A percentile compares a stretch with the other conserved stretches of the same genome.
phyloP scores from a whole-genome alignment of 768 basidiomycete species.

The Grammothele lineata region DNA sequence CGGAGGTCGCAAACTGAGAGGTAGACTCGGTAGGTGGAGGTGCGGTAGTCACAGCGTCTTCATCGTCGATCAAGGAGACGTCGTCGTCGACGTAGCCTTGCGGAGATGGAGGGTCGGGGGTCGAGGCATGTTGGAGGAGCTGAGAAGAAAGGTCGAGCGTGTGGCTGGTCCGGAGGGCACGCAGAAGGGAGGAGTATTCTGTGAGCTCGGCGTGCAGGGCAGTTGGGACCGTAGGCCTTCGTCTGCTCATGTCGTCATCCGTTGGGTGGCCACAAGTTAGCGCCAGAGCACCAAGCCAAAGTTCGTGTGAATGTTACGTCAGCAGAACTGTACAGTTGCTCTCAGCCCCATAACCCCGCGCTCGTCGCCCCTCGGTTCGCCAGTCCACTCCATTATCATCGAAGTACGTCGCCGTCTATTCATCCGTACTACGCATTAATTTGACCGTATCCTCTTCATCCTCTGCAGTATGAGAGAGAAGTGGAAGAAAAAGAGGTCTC shows the following conservation, averaged over 20 bases:
- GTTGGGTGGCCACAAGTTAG: too few species aligned
- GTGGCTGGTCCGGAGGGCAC: constrained; percentile 54
- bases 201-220: constrained; percentile 60
- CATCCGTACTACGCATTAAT: neutral
- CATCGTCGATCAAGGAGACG: constrained; percentile 19
- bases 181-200: constrained; percentile 63
- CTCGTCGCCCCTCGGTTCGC: constrained; percentile 9
- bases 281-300: neutral
- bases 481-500: constrained; percentile 95
- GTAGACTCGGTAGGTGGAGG: constrained; percentile 7
- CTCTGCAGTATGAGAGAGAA: constrained; percentile 83
- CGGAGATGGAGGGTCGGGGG: neutral
- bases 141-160: constrained; percentile 57
- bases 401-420: constrained; percentile 8
- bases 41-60: constrained; percentile 21
- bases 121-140: constrained; percentile 30
- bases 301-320: constrained; percentile 19
- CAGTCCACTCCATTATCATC: constrained; percentile 17
- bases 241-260: constrained; percentile 30
- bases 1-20: neutral
- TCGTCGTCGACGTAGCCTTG: constrained; percentile 5
- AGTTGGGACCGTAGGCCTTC: constrained; percentile 40
- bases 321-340: constrained; percentile 28
- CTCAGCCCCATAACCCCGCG: constrained; percentile 18
- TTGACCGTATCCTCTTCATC: neutral